Evolutionary conservation across 352 stramenopile genomes (phyloP).

Genomic region (Phytophthora chlamydospora): DNA sequence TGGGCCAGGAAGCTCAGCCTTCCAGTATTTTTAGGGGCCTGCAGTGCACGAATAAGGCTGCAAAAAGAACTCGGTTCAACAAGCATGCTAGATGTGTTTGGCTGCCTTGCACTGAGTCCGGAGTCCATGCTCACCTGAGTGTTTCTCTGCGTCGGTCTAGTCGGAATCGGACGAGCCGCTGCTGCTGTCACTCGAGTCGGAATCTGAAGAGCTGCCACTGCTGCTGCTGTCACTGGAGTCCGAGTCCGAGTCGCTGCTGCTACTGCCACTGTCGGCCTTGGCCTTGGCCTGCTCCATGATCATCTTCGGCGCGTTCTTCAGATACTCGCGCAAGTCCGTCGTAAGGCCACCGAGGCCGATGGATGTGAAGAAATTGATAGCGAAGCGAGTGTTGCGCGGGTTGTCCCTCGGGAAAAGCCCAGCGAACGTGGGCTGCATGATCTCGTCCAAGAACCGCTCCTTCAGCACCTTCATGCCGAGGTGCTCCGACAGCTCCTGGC

Average conservation of each 20-base stretch:
- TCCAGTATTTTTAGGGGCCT: constrained; percentile 37
- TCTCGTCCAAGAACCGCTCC: constrained; percentile 92
- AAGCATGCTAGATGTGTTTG: constrained; percentile 18
- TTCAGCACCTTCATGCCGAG: constrained; percentile 97
- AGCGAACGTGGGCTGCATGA: constrained; percentile 92
- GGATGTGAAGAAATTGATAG: constrained; percentile 99
- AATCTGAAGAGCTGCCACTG: constrained; percentile 34
- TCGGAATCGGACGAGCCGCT: constrained; percentile 51
- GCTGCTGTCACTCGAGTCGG: constrained; percentile 46
- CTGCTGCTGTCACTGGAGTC: constrained; percentile 44
- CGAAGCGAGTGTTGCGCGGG: constrained; percentile 97
- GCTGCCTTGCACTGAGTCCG: constrained; percentile 8
- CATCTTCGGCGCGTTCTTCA: constrained; percentile 97
- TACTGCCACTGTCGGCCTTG: constrained; percentile 44
- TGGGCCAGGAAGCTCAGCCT: constrained; percentile 1
- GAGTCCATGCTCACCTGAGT: constrained; percentile 20
- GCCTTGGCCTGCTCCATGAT: constrained; percentile 86
- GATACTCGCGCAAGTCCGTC: constrained; percentile 94
- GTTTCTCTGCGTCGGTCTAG: constrained; percentile 19
- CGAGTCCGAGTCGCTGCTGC: constrained; percentile 43
- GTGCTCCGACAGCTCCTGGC: constrained; percentile 97
- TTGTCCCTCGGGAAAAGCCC: constrained; percentile 98
- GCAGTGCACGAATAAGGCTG: constrained; percentile 15
- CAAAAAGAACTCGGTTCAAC: constrained; percentile 32
- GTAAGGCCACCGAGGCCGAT: constrained; percentile 98